A percentile compares a stretch with the other conserved stretches of the same genome.
These are phyloP conservation scores for Triangularia verruculosa DNA, from an alignment of 2,329 filamentous ascomycete genomes.

Conservation along the genomic window DNA sequence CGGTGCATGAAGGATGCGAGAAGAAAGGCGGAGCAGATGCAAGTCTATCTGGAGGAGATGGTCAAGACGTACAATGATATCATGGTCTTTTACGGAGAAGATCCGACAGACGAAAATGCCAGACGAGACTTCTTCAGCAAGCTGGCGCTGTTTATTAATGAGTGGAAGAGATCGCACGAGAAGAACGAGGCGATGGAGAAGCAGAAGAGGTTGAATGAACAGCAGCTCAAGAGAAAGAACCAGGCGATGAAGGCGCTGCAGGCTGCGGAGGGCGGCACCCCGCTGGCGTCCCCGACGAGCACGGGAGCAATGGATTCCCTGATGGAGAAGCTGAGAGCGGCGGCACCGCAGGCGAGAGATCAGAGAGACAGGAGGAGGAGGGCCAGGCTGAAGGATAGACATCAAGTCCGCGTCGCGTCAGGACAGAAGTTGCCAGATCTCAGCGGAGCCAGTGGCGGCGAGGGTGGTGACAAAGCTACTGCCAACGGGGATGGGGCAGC, in stretches of 20 bases:
- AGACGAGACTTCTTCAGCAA: slow-evolving; percentile 93
- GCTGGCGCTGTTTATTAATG: slow-evolving; percentile 80
- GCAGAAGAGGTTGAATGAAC: slow-evolving; percentile 78
- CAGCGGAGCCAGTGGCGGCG: slow-evolving; percentile 59
- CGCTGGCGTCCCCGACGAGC: slow-evolving; percentile 61
- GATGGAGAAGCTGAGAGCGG: slow-evolving; percentile 89
- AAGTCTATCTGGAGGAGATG: slow-evolving; percentile 92
- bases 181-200: slow-evolving; percentile 89
- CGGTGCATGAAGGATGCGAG: slow-evolving; percentile 94
- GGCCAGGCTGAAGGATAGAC: slow-evolving; percentile 83
- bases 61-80: slow-evolving; percentile 88
- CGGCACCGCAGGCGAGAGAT: slow-evolving; percentile 84
- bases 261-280: slow-evolving; percentile 43
- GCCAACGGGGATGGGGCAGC: neutral
- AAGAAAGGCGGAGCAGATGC: slow-evolving; percentile 93
- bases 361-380: slow-evolving; percentile 84
- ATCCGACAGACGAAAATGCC: slow-evolving; percentile 86
- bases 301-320: slow-evolving; percentile 95
- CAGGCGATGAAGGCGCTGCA: slow-evolving; percentile 59
- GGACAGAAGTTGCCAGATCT: slow-evolving; percentile 83
- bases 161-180: slow-evolving; percentile 94
- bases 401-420: slow-evolving; percentile 84
- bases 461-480: slow-evolving; percentile 29
- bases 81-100: slow-evolving; percentile 94
- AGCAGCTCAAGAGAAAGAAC: slow-evolving; percentile 87